Conservation (phyloP, 2,329 filamentous ascomycete genomes). For the Metarhizium robertsii region DNA sequence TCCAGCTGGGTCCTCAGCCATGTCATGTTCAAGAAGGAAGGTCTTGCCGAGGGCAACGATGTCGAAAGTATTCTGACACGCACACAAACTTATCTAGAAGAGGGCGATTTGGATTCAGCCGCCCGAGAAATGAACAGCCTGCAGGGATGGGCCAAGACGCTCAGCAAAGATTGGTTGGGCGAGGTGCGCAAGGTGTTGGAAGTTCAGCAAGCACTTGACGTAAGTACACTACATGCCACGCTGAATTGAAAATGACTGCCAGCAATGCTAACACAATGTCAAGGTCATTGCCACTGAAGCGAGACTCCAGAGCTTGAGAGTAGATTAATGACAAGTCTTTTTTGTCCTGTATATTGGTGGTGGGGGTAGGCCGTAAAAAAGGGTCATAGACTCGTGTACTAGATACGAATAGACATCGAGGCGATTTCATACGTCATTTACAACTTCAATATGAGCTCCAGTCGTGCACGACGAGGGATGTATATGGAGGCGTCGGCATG, state of each 20-base stretch:
- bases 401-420: conserved; percentile 25
- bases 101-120: conserved; percentile 84
- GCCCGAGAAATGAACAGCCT: conserved; percentile 92
- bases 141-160: conserved; percentile 87
- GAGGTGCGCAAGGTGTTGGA: conserved; percentile 90
- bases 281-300: conserved; percentile 87
- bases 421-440: background rate
- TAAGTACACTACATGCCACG: conserved; percentile 37
- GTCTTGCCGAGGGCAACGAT: conserved; percentile 72
- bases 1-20: conserved; percentile 86
- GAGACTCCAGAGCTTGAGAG: conserved; percentile 74
- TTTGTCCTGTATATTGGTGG: conserved; percentile 28
- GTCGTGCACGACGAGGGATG: background rate
- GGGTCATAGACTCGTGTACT: conserved; percentile 23
- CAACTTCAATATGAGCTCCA: background rate
- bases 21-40: conserved; percentile 91
- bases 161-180: conserved; percentile 87
- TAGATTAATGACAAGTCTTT: conserved; percentile 49
- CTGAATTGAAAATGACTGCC: background rate
- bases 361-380: conserved; percentile 15
- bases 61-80: conserved; percentile 89
- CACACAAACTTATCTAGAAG: conserved; percentile 83
- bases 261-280: conserved; percentile 2
- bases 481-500: background rate
- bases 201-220: conserved; percentile 92